phyloP scores from a whole-genome alignment of 768 basidiomycete genomes.

The Astraeus odoratus region DNA sequence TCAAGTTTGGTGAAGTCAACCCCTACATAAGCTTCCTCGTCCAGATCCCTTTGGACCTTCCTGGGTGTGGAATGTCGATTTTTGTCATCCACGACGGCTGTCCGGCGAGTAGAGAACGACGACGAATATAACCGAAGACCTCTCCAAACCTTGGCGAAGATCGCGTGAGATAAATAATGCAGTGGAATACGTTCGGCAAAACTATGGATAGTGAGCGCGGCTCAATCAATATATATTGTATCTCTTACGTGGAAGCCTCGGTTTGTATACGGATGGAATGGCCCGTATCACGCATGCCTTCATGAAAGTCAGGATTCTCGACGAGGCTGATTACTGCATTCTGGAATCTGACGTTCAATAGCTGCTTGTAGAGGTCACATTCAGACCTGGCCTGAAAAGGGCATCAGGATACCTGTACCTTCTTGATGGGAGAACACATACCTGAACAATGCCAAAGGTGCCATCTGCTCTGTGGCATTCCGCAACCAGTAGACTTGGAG shows the following conservation, averaged over 20 bases:
- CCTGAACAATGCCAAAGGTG: conserved; percentile 72
- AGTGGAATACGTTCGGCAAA: conserved; percentile 21
- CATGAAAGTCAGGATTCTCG: conserved; percentile 71
- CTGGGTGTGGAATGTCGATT: conserved; percentile 1
- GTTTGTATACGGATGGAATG: conserved; percentile 52
- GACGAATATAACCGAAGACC: conserved; percentile 38
- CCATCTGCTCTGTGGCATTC: conserved; percentile 77
- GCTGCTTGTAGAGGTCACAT: conserved; percentile 78
- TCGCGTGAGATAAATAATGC: conserved; percentile 31
- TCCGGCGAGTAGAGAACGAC: conserved; percentile 22
- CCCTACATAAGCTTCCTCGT: conserved; percentile 51
- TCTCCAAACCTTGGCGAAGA: conserved; percentile 50
- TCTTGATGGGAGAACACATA: conserved; percentile 29
- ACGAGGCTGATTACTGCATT: conserved; percentile 56
- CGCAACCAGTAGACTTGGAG: conserved; percentile 71
- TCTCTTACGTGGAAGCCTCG: conserved; percentile 33
- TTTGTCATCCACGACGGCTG: background rate
- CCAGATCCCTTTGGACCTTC: conserved; percentile 26
- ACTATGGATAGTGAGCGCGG: conserved; percentile 14
- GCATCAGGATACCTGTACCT: conserved; percentile 6
- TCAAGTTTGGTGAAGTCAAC: conserved; percentile 55
- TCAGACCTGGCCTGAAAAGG: conserved; percentile 65
- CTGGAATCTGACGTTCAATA: conserved; percentile 65
- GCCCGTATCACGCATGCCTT: conserved; percentile 61
- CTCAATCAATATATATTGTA: no score